A percentile compares a stretch with the other conserved stretches of the same genome.
Evolutionary conservation across 306 rosid genomes (phyloP).

Genomic region (Senna tora): DNA sequence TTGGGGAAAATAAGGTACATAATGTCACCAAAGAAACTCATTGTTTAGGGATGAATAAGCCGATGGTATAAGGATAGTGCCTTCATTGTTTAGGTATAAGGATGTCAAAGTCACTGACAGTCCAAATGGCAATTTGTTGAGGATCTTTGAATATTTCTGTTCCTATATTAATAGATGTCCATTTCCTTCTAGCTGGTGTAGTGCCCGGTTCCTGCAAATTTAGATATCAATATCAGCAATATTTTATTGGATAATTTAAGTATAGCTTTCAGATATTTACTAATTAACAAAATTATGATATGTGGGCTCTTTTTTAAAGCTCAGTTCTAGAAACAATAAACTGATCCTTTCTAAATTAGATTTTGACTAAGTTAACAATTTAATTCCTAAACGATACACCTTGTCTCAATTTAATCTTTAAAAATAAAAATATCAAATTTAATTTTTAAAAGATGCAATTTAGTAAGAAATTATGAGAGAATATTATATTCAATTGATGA

Average conservation of each 20-base stretch:
- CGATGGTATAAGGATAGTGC: no score
- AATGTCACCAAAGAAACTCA: slow-evolving; percentile 16
- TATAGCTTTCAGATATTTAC: no score
- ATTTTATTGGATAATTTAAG: no score
- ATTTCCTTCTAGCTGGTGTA: slow-evolving; percentile 29
- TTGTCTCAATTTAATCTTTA: no score
- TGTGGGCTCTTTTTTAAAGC: no score
- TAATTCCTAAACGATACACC: no score
- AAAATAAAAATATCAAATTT: no score
- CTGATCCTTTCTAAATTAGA: neutral
- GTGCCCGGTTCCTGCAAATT: slow-evolving; percentile 36
- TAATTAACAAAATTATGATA: no score
- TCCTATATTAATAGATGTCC: slow-evolving; percentile 37
- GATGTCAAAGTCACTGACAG: slow-evolving; percentile 35
- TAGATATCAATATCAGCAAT: neutral
- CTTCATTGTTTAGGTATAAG: slow-evolving; percentile 21
- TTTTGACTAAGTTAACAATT: no score
- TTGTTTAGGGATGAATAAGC: neutral
- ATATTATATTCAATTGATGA: no score
- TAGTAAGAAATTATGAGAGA: no score
- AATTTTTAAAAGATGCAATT: no score
- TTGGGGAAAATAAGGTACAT: neutral
- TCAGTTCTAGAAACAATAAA: neutral
- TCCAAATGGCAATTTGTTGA: slow-evolving; percentile 38
- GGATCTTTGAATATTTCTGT: slow-evolving; percentile 42